These are phyloP conservation scores for Tetradesmus obliquus DNA, from an alignment of 139 green algal genomes.

Conservation along the genomic window DNA sequence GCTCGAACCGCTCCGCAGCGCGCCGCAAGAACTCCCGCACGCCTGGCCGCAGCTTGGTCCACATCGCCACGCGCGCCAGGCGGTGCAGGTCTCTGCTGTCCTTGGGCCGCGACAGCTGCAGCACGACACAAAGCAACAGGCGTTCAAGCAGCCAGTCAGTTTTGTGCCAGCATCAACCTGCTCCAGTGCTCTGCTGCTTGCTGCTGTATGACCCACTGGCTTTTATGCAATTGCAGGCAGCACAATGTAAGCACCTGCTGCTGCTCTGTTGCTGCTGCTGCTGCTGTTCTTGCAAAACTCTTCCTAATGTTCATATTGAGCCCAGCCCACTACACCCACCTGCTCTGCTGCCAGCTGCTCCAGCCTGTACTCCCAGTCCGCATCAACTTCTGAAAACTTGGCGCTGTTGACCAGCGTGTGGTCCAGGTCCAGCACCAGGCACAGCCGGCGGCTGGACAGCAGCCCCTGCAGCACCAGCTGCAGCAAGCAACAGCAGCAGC, in stretches of 20 bases:
- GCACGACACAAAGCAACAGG: not conserved
- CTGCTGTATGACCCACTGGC: not conserved
- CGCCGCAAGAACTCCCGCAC: slow-evolving; percentile 74
- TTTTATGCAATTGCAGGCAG: not conserved
- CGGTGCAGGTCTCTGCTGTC: slow-evolving; percentile 70
- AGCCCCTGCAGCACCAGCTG: slow-evolving; percentile 39
- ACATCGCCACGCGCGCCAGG: slow-evolving; percentile 84
- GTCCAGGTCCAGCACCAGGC: slow-evolving; percentile 95
- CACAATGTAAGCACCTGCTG: too few species aligned
- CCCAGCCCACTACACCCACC: not conserved
- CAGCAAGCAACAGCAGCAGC: not conserved
- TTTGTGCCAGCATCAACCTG: not conserved
- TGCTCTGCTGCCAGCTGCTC: slow-evolving; percentile 37
- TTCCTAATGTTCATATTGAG: not conserved
- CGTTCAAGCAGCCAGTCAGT: not conserved
- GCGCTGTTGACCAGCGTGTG: slow-evolving; percentile 92
- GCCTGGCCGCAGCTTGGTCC: slow-evolving; percentile 94
- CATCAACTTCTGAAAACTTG: slow-evolving; percentile 59
- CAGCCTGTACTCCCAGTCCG: slow-evolving; percentile 49
- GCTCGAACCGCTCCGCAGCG: slow-evolving; percentile 79
- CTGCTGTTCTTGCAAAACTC: too few species aligned
- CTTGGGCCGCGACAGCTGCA: slow-evolving; percentile 22
- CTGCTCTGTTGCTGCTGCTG: too few species aligned
- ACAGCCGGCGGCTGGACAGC: slow-evolving; percentile 43
- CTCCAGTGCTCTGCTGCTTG: not conserved